These are phyloP conservation scores for Tylopilus cervinicoccineus DNA, from an alignment of 768 basidiomycete species.

Conservation along the genomic window DNA sequence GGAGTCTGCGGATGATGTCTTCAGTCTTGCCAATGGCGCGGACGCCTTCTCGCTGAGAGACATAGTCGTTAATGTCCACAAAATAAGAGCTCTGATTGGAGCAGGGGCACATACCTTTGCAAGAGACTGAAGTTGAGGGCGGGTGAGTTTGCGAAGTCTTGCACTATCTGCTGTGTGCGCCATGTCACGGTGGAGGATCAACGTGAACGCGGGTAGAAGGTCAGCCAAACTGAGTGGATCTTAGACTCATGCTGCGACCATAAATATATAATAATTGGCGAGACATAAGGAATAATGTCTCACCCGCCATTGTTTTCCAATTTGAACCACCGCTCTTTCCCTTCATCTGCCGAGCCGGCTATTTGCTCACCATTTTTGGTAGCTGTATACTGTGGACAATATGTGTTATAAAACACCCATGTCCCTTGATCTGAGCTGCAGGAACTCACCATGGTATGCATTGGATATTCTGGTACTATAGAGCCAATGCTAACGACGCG, in stretches of 20 bases:
- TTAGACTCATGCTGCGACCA: no score
- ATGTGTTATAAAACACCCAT: background rate
- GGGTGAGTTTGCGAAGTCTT: constrained; percentile 19
- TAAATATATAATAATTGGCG: background rate
- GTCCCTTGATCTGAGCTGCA: constrained; percentile 21
- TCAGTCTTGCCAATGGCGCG: constrained; percentile 28
- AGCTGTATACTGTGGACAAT: background rate
- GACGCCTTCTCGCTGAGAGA: constrained; percentile 22
- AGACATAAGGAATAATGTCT: background rate
- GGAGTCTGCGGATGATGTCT: constrained; percentile 24
- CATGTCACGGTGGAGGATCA: background rate
- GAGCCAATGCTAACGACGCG: background rate
- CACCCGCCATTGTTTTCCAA: no score
- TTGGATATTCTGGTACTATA: background rate
- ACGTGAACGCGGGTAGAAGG: background rate
- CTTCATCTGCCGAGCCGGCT: background rate
- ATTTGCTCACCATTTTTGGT: background rate
- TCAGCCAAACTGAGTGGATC: no score
- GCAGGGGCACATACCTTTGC: constrained; percentile 17
- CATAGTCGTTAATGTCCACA: background rate
- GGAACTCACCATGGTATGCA: constrained; percentile 24
- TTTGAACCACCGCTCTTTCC: no score
- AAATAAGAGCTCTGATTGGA: background rate
- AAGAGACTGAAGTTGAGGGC: constrained; percentile 22
- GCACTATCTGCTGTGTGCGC: constrained; percentile 12